phyloP scores from a whole-genome alignment of 2,329 filamentous ascomycete genomes.

The Pseudogymnoascus sp. region DNA sequence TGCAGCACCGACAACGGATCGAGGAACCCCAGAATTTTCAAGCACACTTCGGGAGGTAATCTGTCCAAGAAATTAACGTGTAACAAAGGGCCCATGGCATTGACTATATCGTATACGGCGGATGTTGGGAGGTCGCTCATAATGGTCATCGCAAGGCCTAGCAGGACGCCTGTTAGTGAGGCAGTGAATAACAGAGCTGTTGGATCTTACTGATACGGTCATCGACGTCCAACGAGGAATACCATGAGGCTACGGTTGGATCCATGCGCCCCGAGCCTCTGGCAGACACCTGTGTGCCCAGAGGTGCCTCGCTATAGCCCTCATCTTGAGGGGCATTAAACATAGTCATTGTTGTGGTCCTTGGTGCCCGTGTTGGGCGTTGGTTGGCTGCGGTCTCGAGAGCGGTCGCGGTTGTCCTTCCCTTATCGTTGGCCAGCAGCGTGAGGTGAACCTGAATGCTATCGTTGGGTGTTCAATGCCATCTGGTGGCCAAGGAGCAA shows the following conservation, averaged over 20 bases:
- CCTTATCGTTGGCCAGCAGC: background rate
- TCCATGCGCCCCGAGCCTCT: background rate
- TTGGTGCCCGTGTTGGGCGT: background rate
- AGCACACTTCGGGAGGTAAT: conserved; percentile 83
- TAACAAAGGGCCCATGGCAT: conserved; percentile 71
- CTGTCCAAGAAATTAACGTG: conserved; percentile 87
- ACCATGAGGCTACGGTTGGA: background rate
- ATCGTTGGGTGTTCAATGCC: background rate
- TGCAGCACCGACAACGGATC: conserved; percentile 72
- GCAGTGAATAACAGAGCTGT: background rate
- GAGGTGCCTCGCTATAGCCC: conserved; percentile 30
- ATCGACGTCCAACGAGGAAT: conserved; percentile 4
- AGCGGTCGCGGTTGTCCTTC: background rate
- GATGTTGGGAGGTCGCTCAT: conserved; percentile 73
- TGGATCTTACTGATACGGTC: conserved; percentile 8
- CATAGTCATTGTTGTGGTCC: background rate
- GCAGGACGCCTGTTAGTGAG: background rate
- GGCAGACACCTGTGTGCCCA: conserved; percentile 12
- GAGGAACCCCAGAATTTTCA: conserved; percentile 81
- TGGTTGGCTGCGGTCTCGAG: background rate
- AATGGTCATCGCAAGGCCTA: conserved; percentile 75
- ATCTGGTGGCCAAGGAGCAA: background rate
- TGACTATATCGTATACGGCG: conserved; percentile 70
- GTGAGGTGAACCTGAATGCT: background rate
- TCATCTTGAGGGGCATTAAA: conserved; percentile 26